Conservation (phyloP, 2,329 filamentous ascomycete species). For the Bipolaris zeicola region DNA sequence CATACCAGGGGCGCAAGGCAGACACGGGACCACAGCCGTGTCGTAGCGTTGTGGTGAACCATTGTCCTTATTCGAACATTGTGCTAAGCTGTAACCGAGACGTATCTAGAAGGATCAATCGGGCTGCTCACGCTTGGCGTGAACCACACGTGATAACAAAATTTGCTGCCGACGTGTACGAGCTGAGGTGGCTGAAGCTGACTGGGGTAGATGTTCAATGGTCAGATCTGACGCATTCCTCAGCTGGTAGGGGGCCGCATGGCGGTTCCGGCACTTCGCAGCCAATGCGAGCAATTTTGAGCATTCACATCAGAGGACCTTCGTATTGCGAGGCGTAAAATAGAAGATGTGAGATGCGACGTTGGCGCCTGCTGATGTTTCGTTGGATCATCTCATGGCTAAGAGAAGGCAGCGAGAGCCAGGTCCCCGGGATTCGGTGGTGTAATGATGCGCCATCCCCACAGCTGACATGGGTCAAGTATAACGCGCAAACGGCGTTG, state of each 20-base stretch:
- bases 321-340: background rate
- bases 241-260: slow-evolving; percentile 7
- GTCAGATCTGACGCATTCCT: slow-evolving; percentile 14
- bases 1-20: slow-evolving; percentile 5
- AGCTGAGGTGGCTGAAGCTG: background rate
- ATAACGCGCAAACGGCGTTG: background rate
- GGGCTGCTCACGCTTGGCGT: slow-evolving; percentile 1
- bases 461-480: background rate
- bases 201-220: background rate
- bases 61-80: slow-evolving; percentile 2
- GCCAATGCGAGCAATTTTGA: slow-evolving; percentile 1
- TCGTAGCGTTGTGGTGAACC: slow-evolving; percentile 4
- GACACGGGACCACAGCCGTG: slow-evolving; percentile 1
- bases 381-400: background rate
- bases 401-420: background rate
- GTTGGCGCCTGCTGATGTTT: background rate
- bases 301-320: background rate
- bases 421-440: background rate
- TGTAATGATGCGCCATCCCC: background rate
- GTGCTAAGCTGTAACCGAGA: slow-evolving; percentile 1
- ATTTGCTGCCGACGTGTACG: background rate
- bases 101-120: background rate
- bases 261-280: background rate
- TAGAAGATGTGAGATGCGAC: background rate
- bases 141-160: slow-evolving; percentile 11